Percentiles rank a stretch among this genome's conserved stretches.
These are phyloP conservation scores for Xanthoparmelia taractica DNA, from an alignment of 495 filamentous ascomycete genomes.

Conservation along the genomic window DNA sequence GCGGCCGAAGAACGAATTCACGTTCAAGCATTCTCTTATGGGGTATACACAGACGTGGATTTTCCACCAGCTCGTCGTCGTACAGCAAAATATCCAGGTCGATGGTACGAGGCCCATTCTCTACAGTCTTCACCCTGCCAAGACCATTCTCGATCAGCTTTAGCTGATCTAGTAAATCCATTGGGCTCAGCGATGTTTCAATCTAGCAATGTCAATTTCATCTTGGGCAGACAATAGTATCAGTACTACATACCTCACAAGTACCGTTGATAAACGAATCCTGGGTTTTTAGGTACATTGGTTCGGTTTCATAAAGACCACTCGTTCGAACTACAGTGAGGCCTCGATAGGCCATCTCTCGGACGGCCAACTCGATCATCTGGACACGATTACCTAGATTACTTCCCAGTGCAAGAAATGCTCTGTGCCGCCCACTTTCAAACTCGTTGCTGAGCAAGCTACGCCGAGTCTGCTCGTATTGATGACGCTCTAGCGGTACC, in stretches of 20 bases:
- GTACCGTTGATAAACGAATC: conserved; percentile 84
- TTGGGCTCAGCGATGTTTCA: conserved; percentile 66
- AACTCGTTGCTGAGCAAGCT: background rate
- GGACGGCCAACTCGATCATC: conserved; percentile 76
- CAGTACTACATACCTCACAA: conserved; percentile 63
- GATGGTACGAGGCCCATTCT: conserved; percentile 89
- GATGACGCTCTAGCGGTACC: background rate
- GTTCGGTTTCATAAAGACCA: conserved; percentile 83
- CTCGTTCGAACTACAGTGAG: conserved; percentile 77
- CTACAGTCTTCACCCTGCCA: conserved; percentile 74
- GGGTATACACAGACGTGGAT: conserved; percentile 71
- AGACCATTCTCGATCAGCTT: conserved; percentile 74
- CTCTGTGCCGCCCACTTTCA: conserved; percentile 31
- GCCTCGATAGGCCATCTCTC: conserved; percentile 58
- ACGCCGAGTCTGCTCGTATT: conserved; percentile 9
- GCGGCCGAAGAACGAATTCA: conserved; percentile 84
- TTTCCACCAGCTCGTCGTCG: conserved; percentile 55
- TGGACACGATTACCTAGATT: conserved; percentile 82
- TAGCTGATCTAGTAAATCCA: conserved; percentile 66
- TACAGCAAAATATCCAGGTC: conserved; percentile 93
- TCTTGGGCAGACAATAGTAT: background rate
- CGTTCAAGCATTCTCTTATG: conserved; percentile 81
- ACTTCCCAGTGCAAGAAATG: conserved; percentile 84
- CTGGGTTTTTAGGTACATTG: conserved; percentile 94
- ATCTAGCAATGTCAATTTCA: conserved; percentile 46